Base-by-base conservation (phyloP, 257 asterid species). In the Forsythia viridissima region DNA sequence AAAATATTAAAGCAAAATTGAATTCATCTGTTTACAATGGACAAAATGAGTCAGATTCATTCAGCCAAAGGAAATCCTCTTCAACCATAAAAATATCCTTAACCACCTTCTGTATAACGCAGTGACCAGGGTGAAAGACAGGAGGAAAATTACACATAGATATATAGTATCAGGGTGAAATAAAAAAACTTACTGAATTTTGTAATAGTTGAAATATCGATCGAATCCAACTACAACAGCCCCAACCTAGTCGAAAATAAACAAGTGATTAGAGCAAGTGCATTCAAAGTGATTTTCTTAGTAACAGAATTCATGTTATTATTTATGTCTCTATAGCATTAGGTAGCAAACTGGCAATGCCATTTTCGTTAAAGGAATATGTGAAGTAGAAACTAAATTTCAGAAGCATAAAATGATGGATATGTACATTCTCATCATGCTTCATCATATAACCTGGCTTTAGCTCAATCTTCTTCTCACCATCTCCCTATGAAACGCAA, bases 221-320 rank as follows among this genome's bases (percentile, higher is more conserved):
- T 96, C 98, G 80, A 96, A 96, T 76, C 99, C 99, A 77, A 93
- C 98, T 8, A 96, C 98, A 72, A 96, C 98, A 24, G 99, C 99
- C 71, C 98, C 99, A 73, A 96, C 99, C 99, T 96, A 79, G 72
- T 70, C 61, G 75, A 70, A 73, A 41, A 79, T 74, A 76, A 65
- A 59, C 42, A 38, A 76, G 43, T 78, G 46, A 51, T 72, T 30
- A 73, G 69, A 20, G 46, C 20, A 18, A 67, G 78, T 52, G 70
- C 5, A 52, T 68, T 44, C 18, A 39, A 38, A 65, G 34, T 78
- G 30, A 66, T 52, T 57, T 38, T 79, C 43, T 67, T 66, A 77
- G 76, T 41, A 34, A 36, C 75, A 36, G 10, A 44, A 36, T 36
- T 20, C 67, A 71, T 38, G 75, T 80, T 43, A 72, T 72, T 37